Evolutionary conservation across 805 yeast species (phyloP).

Genomic region (Candida wancherniae): DNA sequence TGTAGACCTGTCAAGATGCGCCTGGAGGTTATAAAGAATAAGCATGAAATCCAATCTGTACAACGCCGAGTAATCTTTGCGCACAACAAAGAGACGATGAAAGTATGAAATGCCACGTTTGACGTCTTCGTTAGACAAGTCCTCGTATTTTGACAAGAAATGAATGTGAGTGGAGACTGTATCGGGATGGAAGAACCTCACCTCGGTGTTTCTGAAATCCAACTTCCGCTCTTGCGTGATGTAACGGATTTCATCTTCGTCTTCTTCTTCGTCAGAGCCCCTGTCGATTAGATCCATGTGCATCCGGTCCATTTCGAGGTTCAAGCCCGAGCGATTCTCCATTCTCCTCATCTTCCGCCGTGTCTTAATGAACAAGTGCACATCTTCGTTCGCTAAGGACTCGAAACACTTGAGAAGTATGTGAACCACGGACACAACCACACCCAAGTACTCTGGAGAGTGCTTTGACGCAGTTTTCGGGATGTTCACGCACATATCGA

Average conservation of each 20-base stretch:
- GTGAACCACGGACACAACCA: conserved; percentile 61
- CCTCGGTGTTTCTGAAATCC: conserved; percentile 37
- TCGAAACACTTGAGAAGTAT: conserved; percentile 65
- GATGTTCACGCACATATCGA: conserved; percentile 51
- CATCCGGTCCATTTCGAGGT: conserved; percentile 15
- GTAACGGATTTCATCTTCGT: conserved; percentile 27
- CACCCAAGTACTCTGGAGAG: conserved; percentile 57
- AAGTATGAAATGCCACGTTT: conserved; percentile 64
- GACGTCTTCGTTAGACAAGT: conserved; percentile 55
- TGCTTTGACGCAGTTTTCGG: conserved; percentile 63
- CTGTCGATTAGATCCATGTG: conserved; percentile 16
- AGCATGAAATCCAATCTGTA: conserved; percentile 73
- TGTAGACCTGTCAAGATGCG: conserved; percentile 44
- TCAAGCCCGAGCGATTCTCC: conserved; percentile 19
- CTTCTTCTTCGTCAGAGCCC: conserved; percentile 25
- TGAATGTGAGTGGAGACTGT: conserved; percentile 64
- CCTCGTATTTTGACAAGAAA: conserved; percentile 56
- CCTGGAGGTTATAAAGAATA: conserved; percentile 45
- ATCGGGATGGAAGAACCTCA: conserved; percentile 50
- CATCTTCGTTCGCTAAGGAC: conserved; percentile 53
- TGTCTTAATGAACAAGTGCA: conserved; percentile 44
- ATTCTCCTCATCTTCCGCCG: conserved; percentile 35
- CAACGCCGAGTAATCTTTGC: conserved; percentile 54
- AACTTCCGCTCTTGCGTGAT: conserved; percentile 44
- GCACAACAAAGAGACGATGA: conserved; percentile 59